Evolutionary conservation across 495 filamentous ascomycete genomes (phyloP).

Genomic region (Hypomontagnella submonticulosa): DNA sequence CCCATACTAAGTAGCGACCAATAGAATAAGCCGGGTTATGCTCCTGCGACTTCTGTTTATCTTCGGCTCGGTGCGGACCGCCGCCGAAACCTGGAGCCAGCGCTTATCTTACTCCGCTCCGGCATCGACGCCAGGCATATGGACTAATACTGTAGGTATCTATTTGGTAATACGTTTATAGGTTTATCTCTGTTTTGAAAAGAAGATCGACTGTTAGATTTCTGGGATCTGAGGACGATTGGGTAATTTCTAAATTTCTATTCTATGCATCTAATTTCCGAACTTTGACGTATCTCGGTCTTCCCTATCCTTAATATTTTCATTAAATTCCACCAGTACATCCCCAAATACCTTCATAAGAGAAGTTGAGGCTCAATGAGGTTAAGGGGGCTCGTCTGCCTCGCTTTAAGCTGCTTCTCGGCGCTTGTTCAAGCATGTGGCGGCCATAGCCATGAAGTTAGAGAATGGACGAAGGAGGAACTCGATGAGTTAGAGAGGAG

Average conservation of each 20-base stretch:
- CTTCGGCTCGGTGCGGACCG: slow-evolving; percentile 29
- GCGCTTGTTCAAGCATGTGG: slow-evolving; percentile 42
- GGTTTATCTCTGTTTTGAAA: neutral
- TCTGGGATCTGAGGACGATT: no score
- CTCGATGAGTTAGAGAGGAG: slow-evolving; percentile 63
- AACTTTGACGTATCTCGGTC: no score
- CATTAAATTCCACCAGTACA: neutral
- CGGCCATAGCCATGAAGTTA: slow-evolving; percentile 34
- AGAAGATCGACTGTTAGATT: no score
- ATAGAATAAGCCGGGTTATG: slow-evolving; percentile 2
- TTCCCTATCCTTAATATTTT: no score
- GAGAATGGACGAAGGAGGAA: slow-evolving; percentile 53
- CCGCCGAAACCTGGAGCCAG: slow-evolving; percentile 12
- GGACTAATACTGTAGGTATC: neutral
- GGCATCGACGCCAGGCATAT: neutral
- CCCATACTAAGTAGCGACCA: slow-evolving; percentile 12
- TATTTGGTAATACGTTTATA: neutral
- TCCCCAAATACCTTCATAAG: neutral
- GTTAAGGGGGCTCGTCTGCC: slow-evolving; percentile 19
- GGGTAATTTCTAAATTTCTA: no score
- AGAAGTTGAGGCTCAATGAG: slow-evolving; percentile 31
- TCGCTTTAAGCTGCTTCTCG: slow-evolving; percentile 36
- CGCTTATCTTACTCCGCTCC: slow-evolving; percentile 39
- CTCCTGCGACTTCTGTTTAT: slow-evolving; percentile 10
- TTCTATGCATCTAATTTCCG: no score